Evolutionary conservation across 2,329 filamentous ascomycete genomes (phyloP).

Genomic region (Erysiphe neolycopersici): DNA sequence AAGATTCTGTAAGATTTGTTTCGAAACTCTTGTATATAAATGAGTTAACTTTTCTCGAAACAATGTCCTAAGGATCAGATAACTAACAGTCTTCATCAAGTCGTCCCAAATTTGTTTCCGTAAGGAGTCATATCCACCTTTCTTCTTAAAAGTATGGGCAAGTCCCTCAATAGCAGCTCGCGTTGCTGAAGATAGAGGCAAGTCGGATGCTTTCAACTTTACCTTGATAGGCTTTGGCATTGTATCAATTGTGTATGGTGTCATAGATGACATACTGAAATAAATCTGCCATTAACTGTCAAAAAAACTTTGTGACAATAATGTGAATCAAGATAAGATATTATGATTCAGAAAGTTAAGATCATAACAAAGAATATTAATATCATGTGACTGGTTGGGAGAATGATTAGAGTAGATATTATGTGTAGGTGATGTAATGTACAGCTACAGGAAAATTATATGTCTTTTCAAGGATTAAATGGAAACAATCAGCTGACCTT

Average conservation of each 20-base stretch:
- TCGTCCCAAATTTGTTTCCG: conserved; percentile 54
- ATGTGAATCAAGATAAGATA: too few species aligned
- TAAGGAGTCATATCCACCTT: conserved; percentile 54
- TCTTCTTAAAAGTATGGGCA: conserved; percentile 64
- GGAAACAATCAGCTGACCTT: too few species aligned
- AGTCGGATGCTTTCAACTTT: conserved; percentile 47
- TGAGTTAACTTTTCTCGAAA: not conserved
- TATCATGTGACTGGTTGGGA: too few species aligned
- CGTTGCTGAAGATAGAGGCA: conserved; percentile 48
- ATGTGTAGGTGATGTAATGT: too few species aligned
- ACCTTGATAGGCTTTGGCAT: conserved; percentile 7
- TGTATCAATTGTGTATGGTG: conserved; percentile 7
- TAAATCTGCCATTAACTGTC: not conserved
- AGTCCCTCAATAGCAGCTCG: conserved; percentile 47
- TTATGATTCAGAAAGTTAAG: too few species aligned
- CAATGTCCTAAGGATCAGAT: not conserved
- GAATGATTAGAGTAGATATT: too few species aligned
- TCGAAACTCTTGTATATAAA: conserved; percentile 34
- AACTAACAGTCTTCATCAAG: conserved; percentile 37
- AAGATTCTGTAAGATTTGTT: conserved; percentile 33
- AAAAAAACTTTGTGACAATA: too few species aligned
- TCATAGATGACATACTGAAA: conserved; percentile 4
- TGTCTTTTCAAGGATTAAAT: too few species aligned
- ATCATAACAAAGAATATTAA: too few species aligned
- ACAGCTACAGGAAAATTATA: too few species aligned